Conservation (phyloP, 192 early-diverging fungal species). For the Spinellus fusiger region DNA sequence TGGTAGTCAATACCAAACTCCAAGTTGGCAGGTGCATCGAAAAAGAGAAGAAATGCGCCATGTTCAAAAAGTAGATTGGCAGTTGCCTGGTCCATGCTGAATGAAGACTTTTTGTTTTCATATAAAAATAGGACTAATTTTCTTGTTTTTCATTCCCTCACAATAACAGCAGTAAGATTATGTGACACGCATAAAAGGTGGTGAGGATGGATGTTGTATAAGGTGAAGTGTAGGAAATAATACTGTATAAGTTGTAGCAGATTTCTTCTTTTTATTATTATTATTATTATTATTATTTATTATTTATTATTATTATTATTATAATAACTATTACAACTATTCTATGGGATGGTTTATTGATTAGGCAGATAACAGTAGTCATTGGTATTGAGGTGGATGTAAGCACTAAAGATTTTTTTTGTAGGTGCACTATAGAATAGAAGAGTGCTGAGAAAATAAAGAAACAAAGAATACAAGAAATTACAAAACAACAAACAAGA, state of each 20-base stretch:
- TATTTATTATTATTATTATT: no score
- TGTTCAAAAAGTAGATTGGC: slow-evolving; percentile 69
- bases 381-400: no score
- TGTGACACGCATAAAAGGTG: not conserved
- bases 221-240: not conserved
- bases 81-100: slow-evolving; percentile 75
- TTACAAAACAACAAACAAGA: no score
- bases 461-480: no score
- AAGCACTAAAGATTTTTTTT: no score
- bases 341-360: no score
- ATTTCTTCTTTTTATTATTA: no score
- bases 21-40: slow-evolving; percentile 70
- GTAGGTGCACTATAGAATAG: no score
- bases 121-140: not conserved
- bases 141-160: not conserved
- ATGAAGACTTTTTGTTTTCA: not conserved
- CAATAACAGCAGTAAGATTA: not conserved
- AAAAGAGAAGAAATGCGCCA: slow-evolving; percentile 74
- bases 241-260: not conserved
- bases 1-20: slow-evolving; percentile 92
- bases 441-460: no score
- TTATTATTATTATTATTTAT: no score
- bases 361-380: no score
- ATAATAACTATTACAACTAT: no score
- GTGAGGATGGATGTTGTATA: not conserved